Base-by-base conservation (phyloP, 1,284 basidiomycete species). In the Tremellales sp. region DNA sequence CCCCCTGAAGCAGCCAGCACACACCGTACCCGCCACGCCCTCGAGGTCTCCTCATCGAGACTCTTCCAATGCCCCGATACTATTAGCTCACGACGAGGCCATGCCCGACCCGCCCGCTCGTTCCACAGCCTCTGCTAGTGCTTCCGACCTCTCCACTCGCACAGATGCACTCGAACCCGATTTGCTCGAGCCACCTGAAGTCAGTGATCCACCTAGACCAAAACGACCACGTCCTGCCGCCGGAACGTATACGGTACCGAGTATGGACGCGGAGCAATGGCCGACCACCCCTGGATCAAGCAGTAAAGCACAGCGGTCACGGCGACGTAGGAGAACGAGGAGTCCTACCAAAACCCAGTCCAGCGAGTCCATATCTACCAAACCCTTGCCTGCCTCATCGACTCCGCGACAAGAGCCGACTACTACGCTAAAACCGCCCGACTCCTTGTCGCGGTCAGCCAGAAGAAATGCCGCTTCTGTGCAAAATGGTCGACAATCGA, bases 181-280 rank as follows among this genome's bases (percentile, higher is more conserved):
- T 8, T 31, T 31, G 8, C 15, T 8, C 29, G 15, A 8, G 10
- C 29, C 33, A 36, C 15, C 6, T n/a, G 33, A 36, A 36, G 33
- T n/a, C 15, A 15, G 19, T 36, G 13, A n/a, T 6, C 6, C 5
- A 17, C 19, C 33, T 13, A 36, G 33, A 36, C 33, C 33, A 4
- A 36, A 36, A 36, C 33, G 53, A 22, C 43, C 37, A 15, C 40
- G 46, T 5, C 37, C 48, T 10, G 35, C 37, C 3, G 37, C 48
- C 1, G 60, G 60, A 12, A 48, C 46, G 45, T 62, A 62, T 36
- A 47, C 45, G 11, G 36, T 62, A 0, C 61, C 58, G 0, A 17
- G 48, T 0, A 41, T 58, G 36, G 56, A 60, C 40, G 39, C 44
- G 3, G 19, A 8, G 22, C 36, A 56, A 36, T 62, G 60, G 60